phyloP scores from a whole-genome alignment of 208 protist species.

The Trypanosoma theileri region DNA sequence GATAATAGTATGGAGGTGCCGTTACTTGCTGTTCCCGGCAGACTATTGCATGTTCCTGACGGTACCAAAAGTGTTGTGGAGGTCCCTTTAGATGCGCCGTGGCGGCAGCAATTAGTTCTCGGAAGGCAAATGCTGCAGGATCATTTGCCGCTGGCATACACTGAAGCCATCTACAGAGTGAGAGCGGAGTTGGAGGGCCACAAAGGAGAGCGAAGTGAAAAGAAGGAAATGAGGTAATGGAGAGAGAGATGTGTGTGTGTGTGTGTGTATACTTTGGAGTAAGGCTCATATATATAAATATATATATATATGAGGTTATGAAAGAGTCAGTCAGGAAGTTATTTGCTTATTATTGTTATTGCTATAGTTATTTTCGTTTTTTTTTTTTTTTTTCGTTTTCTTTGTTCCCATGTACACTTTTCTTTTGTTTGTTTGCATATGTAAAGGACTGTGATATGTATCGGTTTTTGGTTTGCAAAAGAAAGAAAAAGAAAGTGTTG shows the following conservation, averaged over 20 bases:
- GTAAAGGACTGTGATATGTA: too few relatives aligned
- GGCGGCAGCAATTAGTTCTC: slow-evolving; percentile 31
- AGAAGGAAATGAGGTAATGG: background rate
- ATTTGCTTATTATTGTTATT: background rate
- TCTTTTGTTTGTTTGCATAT: background rate
- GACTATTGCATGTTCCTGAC: slow-evolving; percentile 27
- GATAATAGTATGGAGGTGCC: slow-evolving; percentile 31
- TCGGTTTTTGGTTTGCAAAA: too few relatives aligned
- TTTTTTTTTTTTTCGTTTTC: background rate
- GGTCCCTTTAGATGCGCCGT: slow-evolving; percentile 27
- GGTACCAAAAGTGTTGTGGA: slow-evolving; percentile 18
- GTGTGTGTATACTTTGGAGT: too few relatives aligned
- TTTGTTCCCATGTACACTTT: background rate
- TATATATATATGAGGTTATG: background rate
- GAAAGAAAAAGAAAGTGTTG: too few relatives aligned
- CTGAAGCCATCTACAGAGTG: slow-evolving; percentile 1
- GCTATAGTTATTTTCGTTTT: background rate
- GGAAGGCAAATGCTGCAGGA: slow-evolving; percentile 13
- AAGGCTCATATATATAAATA: background rate
- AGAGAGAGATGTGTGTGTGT: background rate
- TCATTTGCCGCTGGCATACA: slow-evolving; percentile 13
- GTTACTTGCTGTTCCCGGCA: slow-evolving; percentile 30
- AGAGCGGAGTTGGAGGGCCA: background rate
- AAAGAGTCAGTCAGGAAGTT: background rate
- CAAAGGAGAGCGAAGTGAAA: background rate